Conservation (phyloP, 768 basidiomycete genomes). For the Podaxis pistillaris region DNA sequence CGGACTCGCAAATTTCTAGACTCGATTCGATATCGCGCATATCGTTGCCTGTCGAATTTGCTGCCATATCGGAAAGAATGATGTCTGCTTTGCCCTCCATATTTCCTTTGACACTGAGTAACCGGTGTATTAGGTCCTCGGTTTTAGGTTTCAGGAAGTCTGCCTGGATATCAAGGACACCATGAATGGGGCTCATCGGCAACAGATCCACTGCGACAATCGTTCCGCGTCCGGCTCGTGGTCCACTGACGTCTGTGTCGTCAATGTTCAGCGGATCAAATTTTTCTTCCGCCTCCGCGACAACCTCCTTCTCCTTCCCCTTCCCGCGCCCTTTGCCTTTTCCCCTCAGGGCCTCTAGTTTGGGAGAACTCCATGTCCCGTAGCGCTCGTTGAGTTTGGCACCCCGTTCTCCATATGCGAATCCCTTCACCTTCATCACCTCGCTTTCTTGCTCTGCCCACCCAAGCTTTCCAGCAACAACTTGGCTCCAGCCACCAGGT, state of each 20-base stretch:
- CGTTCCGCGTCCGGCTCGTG: slow-evolving; percentile 33
- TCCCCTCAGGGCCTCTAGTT: not conserved
- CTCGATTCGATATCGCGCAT: slow-evolving; percentile 64
- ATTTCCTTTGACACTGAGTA: slow-evolving; percentile 27
- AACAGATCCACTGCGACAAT: slow-evolving; percentile 85
- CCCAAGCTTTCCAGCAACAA: slow-evolving; percentile 63
- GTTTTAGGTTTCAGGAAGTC: slow-evolving; percentile 71
- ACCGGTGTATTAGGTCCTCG: slow-evolving; percentile 38
- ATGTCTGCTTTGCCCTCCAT: slow-evolving; percentile 61
- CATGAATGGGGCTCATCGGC: slow-evolving; percentile 65
- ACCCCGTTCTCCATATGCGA: slow-evolving; percentile 1
- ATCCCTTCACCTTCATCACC: slow-evolving; percentile 17
- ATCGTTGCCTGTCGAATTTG: slow-evolving; percentile 73
- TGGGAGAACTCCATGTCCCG: slow-evolving; percentile 13
- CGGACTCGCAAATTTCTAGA: slow-evolving; percentile 72
- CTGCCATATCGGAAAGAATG: slow-evolving; percentile 89
- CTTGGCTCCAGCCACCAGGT: slow-evolving; percentile 95
- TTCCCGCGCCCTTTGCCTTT: not conserved
- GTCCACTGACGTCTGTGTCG: slow-evolving; percentile 15
- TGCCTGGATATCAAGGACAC: slow-evolving; percentile 70
- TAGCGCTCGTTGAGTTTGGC: not conserved
- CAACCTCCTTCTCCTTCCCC: slow-evolving; percentile 1
- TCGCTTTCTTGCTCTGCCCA: slow-evolving; percentile 28
- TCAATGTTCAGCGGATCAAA: slow-evolving; percentile 48
- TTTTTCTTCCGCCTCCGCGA: slow-evolving; percentile 3